Evolutionary conservation across 139 green algal species (phyloP).

Genomic region (Chlamydomonas sp.): DNA sequence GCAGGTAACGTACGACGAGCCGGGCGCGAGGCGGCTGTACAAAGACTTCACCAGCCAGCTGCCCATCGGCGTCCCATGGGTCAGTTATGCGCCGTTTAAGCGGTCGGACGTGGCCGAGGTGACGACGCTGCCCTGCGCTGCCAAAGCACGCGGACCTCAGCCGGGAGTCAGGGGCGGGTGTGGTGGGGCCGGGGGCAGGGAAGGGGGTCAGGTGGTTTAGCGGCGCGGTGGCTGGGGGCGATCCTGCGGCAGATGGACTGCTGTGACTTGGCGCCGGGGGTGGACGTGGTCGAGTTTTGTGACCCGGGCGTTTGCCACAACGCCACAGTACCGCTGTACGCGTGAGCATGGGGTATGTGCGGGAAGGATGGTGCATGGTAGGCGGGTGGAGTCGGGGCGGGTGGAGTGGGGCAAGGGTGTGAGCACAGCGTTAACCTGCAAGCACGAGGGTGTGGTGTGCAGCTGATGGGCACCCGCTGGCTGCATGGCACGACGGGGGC

Average conservation of each 20-base stretch:
- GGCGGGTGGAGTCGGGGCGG: too few species aligned
- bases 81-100: neutral
- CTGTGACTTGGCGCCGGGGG: conserved; percentile 11
- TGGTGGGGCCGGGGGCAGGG: too few species aligned
- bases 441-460: too few species aligned
- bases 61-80: neutral
- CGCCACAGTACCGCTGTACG: neutral
- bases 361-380: too few species aligned
- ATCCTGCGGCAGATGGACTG: neutral
- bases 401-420: too few species aligned
- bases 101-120: neutral
- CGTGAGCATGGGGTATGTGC: too few species aligned
- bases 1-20: conserved; percentile 16
- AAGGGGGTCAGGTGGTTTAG: too few species aligned
- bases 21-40: conserved; percentile 5
- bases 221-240: neutral
- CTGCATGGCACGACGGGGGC: too few species aligned
- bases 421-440: too few species aligned
- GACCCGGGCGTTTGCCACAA: conserved; percentile 10
- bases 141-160: conserved; percentile 1
- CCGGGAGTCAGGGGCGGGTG: neutral
- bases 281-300: conserved; percentile 17
- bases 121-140: neutral
- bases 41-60: neutral
- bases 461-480: too few species aligned